Evolutionary conservation across 148 eudicot species (phyloP).

Genomic region (Diospyros kaki): DNA sequence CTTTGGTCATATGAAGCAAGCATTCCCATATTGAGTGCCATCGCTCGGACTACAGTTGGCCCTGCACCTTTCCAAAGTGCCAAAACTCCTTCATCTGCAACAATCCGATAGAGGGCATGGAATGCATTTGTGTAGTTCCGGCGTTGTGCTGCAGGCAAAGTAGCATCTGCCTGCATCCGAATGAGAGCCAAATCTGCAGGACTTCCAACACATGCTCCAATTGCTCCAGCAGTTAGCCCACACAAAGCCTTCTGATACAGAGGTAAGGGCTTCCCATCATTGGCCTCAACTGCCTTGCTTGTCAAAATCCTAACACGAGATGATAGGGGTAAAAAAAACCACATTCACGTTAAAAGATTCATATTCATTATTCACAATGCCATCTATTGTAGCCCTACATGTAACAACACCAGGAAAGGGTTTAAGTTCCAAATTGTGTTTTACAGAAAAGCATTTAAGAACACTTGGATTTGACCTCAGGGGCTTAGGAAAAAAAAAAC

Average conservation of each 20-base stretch:
- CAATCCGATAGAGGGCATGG: slow-evolving; percentile 72
- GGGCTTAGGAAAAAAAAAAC: too few relatives aligned
- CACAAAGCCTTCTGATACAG: slow-evolving; percentile 85
- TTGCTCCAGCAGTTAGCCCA: slow-evolving; percentile 88
- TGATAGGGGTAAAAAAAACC: too few relatives aligned
- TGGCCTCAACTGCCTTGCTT: slow-evolving; percentile 69
- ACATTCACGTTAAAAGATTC: too few relatives aligned
- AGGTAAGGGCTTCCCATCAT: slow-evolving; percentile 88
- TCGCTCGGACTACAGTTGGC: slow-evolving; percentile 87
- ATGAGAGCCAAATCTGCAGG: slow-evolving; percentile 91
- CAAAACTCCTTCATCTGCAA: slow-evolving; percentile 69
- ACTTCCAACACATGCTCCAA: slow-evolving; percentile 81
- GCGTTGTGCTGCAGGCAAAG: slow-evolving; percentile 64
- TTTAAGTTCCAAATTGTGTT: too few relatives aligned
- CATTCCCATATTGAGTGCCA: slow-evolving; percentile 97
- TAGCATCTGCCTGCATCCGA: slow-evolving; percentile 96
- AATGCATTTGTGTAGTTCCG: slow-evolving; percentile 75
- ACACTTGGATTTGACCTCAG: too few relatives aligned
- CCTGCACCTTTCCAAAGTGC: slow-evolving; percentile 91
- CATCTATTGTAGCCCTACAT: too few relatives aligned
- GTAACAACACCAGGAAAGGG: too few relatives aligned
- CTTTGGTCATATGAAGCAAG: slow-evolving; percentile 94
- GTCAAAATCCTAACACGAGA: slow-evolving; percentile 48
- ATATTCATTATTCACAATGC: too few relatives aligned
- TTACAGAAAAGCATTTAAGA: too few relatives aligned